Base-by-base conservation (phyloP, 2,329 filamentous ascomycete genomes). In the Penicillium brevicompactum region DNA sequence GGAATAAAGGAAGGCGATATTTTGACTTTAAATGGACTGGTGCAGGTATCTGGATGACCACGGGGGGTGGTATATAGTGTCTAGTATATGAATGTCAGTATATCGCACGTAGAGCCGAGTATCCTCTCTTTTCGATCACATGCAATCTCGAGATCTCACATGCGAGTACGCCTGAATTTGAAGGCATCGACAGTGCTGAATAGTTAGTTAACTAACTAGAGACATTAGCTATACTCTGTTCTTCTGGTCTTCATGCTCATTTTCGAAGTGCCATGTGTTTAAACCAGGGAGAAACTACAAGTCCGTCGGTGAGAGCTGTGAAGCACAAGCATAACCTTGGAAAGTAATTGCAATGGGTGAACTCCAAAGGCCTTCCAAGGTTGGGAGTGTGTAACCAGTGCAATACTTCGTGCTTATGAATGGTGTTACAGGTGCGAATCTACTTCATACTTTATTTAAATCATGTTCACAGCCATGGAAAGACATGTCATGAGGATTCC, bases 1-100 rank as follows among this genome's bases (percentile, higher is more conserved):
- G 62, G 62, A 46, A 58, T 50, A 50, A 61, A 47, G 62, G 62
- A 63, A 51, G 51, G 21, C 44, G 13, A 21, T 32, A 16, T 46
- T 45, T 44, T 37, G 40, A 44, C 21, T 51, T 18, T 11, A 21
- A 37, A 37, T 16, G 13, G 11, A 16, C 2, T 13, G 16, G 10
- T 21, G 16, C 27, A 43, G 22, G 24, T 22, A 8, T 27, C 24
- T 27, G 24, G 24, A 6, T 27, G 24, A 27, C 24, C 8, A 5
- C 8, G 8, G 24, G 24, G 5, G 24, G 6, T 27, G 24, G 1
- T 10, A 34, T 34, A 34, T 34, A 11, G 31, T 34, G 8, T 34
- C 2, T 34, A 34, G 31, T 34, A 34, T 34, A 11, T 9, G 9
- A 11, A 34, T 11, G 10, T 11, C 13, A 34, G 4, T 14, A 34